phyloP scores from a whole-genome alignment of 225 moss, liverwort and hornwort genomes.

The Climacium dendroides region DNA sequence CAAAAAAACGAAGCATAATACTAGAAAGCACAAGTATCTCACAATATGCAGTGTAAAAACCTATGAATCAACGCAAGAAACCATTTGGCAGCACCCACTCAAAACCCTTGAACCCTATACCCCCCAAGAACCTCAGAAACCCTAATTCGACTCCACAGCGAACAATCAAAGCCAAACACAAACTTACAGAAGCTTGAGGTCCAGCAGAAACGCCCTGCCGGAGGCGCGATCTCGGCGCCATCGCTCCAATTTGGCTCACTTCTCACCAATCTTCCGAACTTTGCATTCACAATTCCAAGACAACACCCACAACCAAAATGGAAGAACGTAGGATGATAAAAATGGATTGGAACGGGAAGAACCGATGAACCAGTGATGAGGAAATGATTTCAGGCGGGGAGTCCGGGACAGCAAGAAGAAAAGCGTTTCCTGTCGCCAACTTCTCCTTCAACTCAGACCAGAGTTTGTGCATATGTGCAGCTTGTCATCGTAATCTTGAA shows the following conservation, averaged over 20 bases:
- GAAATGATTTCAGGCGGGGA: background rate
- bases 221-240: background rate
- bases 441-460: background rate
- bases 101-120: background rate
- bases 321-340: background rate
- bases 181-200: background rate
- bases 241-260: background rate
- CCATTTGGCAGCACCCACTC: background rate
- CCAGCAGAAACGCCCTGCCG: background rate
- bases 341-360: background rate
- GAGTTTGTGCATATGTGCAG: background rate
- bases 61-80: background rate
- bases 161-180: background rate
- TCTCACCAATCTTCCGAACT: background rate
- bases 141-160: background rate
- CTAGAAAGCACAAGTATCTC: background rate
- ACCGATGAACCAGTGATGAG: background rate
- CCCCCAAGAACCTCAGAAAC: background rate
- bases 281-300: background rate
- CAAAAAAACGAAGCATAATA: background rate
- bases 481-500: background rate
- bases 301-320: background rate
- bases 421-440: background rate
- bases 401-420: no score
- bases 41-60: background rate